Evolutionary conservation across 768 basidiomycete species (phyloP), one percentile per base, ranked within the genome.

Genomic region (Tephrocybe sp.): DNA sequence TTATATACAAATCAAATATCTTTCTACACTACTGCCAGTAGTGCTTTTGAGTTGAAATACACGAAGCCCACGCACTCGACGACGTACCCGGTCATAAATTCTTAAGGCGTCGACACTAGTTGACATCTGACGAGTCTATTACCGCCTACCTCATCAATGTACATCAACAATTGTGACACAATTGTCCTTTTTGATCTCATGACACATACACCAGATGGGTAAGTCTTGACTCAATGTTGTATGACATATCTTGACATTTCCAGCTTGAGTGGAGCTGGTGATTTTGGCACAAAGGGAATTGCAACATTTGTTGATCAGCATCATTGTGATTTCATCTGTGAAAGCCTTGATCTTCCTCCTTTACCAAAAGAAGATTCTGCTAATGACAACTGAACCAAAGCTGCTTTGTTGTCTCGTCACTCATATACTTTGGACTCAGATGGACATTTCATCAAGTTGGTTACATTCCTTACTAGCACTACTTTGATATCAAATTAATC

Each of bases 111-210:
- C n/a, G n/a, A n/a, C n/a, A n/a, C n/a, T n/a, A n/a, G n/a, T n/a
- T n/a, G n/a, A n/a, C n/a, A n/a, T n/a, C n/a, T n/a, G n/a, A n/a
- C n/a, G n/a, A n/a, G n/a, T n/a, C n/a, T n/a, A n/a, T n/a, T n/a
- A n/a, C n/a, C n/a, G n/a, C n/a, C n/a, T n/a, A n/a, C n/a, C 18
- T 39, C 38, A 7, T 19, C 38, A 8, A 24, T 39, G 18, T 21
- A 12, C 7, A 22, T 22, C 6, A 39, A 39, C 8, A 8, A n/a
- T 16, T 4, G 16, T 7, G 12, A 9, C 11, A 19, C 8, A 39
- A 28, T 18, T 13, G 26, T 42, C n/a, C 40, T 42, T n/a, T 42
- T 42, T 28, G 40, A 42, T 18, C 5, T 42, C n/a, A 42, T 42
- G 40, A 42, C 40, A 4, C 40, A 42, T 27, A 26, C 40, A 25